Conservation (phyloP, 371 early-diverging fungal genomes). For the Nematocida ausubeli region DNA sequence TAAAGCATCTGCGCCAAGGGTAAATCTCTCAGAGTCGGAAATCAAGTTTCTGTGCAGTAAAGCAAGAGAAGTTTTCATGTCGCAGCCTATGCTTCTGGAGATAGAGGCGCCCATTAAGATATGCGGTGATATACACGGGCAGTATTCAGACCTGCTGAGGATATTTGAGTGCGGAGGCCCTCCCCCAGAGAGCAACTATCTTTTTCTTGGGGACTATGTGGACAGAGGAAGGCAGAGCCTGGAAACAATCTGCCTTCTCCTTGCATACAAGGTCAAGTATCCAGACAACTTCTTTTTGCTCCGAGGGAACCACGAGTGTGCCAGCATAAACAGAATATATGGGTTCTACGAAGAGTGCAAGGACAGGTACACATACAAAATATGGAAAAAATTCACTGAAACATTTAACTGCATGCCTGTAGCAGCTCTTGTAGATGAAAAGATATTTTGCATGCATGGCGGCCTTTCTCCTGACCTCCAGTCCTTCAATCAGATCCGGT, state of each 20-base stretch:
- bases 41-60: constrained; percentile 78
- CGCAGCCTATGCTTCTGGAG: constrained; percentile 81
- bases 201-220: constrained; percentile 96
- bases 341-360: constrained; percentile 98
- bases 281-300: constrained; percentile 90
- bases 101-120: constrained; percentile 87
- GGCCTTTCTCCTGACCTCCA: constrained; percentile 93
- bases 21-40: constrained; percentile 73
- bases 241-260: constrained; percentile 83
- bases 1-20: constrained; percentile 77
- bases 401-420: constrained; percentile 94
- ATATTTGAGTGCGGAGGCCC: constrained; percentile 85
- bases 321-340: constrained; percentile 86
- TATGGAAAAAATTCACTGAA: constrained; percentile 95
- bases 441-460: constrained; percentile 96
- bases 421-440: constrained; percentile 84
- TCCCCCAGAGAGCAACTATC: constrained; percentile 79
- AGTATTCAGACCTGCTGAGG: constrained; percentile 87
- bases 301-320: constrained; percentile 89
- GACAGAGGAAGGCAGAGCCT: constrained; percentile 91
- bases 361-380: constrained; percentile 83
- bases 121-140: constrained; percentile 92
- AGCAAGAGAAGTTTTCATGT: constrained; percentile 80
- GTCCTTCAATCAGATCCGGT: constrained; percentile 89
- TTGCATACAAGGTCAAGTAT: constrained; percentile 90